phyloP scores from a whole-genome alignment of 1,284 basidiomycete genomes.

The Vanrija humicola region DNA sequence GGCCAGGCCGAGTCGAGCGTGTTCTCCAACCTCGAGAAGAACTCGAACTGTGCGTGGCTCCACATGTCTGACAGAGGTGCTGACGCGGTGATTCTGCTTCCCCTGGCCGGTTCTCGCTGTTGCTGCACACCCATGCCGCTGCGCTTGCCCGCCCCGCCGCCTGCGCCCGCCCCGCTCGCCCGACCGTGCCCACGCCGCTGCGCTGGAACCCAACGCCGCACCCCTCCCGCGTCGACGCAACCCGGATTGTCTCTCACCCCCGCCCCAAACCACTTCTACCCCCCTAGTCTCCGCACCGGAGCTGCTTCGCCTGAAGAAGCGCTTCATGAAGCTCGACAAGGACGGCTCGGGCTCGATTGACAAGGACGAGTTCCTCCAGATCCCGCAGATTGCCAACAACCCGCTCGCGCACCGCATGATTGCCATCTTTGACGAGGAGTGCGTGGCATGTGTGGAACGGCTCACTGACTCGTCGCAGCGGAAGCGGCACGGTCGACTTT shows the following conservation, averaged over 20 bases:
- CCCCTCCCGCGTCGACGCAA: not conserved
- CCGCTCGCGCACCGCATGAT: slow-evolving; percentile 96
- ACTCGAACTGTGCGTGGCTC: slow-evolving; percentile 44
- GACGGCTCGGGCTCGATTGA: slow-evolving; percentile 97
- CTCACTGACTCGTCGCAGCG: slow-evolving; percentile 55
- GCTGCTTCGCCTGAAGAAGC: slow-evolving; percentile 90
- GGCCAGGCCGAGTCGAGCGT: slow-evolving; percentile 49
- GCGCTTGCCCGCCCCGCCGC: not conserved
- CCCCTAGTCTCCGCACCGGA: slow-evolving; percentile 79
- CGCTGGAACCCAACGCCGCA: not conserved
- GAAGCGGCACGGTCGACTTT: slow-evolving; percentile 97
- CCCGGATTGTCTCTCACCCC: not conserved
- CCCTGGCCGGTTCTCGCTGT: not conserved
- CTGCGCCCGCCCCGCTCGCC: not conserved
- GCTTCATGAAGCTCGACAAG: slow-evolving; percentile 99
- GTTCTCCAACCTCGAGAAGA: slow-evolving; percentile 48
- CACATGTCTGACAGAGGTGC: not conserved
- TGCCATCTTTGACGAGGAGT: slow-evolving; percentile 99
- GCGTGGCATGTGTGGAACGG: slow-evolving; percentile 46
- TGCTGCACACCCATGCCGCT: not conserved
- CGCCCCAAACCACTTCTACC: not conserved
- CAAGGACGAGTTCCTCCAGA: slow-evolving; percentile 96
- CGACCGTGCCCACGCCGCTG: not conserved
- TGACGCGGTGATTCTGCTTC: not conserved
- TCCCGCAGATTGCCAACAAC: slow-evolving; percentile 98